A percentile compares a stretch with the other conserved stretches of the same genome.
These are phyloP conservation scores for Usnea hakonensis DNA, from an alignment of 495 filamentous ascomycete genomes.

Conservation along the genomic window DNA sequence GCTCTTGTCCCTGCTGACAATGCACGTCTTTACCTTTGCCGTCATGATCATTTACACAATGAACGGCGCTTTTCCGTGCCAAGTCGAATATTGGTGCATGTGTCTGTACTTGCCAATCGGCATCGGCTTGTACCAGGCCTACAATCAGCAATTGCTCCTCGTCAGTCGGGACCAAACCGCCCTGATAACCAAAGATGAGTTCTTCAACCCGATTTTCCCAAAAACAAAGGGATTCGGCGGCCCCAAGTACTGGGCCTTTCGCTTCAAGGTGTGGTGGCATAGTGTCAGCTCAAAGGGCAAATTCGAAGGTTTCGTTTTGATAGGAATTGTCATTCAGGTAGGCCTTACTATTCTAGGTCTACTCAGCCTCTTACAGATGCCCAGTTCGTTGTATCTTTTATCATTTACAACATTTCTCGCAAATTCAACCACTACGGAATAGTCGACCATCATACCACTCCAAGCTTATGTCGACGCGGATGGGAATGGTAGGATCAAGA, in stretches of 20 bases:
- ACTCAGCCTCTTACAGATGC: neutral
- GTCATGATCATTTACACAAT: slow-evolving; percentile 52
- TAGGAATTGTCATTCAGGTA: slow-evolving; percentile 32
- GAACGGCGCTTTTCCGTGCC: slow-evolving; percentile 51
- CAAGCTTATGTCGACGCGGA: slow-evolving; percentile 39
- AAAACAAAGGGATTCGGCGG: slow-evolving; percentile 3
- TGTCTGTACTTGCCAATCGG: slow-evolving; percentile 59
- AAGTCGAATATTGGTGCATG: slow-evolving; percentile 65
- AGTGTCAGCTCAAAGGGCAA: slow-evolving; percentile 19
- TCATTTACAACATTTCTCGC: slow-evolving; percentile 56
- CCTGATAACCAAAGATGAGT: slow-evolving; percentile 21
- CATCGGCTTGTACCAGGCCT: slow-evolving; percentile 61
- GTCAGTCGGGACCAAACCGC: slow-evolving; percentile 46
- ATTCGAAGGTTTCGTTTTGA: slow-evolving; percentile 28
- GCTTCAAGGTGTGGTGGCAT: slow-evolving; percentile 17
- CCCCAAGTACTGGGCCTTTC: slow-evolving; percentile 20
- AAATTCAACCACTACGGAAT: slow-evolving; percentile 56
- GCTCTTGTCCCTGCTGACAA: slow-evolving; percentile 46
- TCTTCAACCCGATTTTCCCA: slow-evolving; percentile 9
- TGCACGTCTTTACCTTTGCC: slow-evolving; percentile 56
- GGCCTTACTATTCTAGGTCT: slow-evolving; percentile 1
- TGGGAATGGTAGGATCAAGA: slow-evolving; percentile 52
- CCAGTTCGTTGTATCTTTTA: slow-evolving; percentile 48
- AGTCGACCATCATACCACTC: slow-evolving; percentile 42
- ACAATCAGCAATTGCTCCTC: slow-evolving; percentile 55